These are phyloP conservation scores for Venturia nashicola DNA, from an alignment of 2,329 filamentous ascomycete species.

Conservation along the genomic window DNA sequence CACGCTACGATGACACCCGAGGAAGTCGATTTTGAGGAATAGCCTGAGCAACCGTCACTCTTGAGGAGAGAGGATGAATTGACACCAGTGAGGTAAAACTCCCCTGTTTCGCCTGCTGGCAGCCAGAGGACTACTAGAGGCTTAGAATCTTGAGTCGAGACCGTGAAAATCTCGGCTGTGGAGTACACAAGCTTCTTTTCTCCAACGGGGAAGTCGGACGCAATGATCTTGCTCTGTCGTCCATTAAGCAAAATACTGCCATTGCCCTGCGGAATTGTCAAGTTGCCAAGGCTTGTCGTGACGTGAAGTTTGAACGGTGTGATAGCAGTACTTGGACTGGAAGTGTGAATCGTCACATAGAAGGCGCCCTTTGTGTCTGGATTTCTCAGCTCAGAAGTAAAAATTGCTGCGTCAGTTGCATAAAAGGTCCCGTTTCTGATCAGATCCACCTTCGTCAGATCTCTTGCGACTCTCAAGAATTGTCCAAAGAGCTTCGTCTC, in stretches of 20 bases:
- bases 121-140: slow-evolving; percentile 28
- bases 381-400: slow-evolving; percentile 45
- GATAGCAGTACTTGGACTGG: slow-evolving; percentile 47
- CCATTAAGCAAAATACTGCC: slow-evolving; percentile 43
- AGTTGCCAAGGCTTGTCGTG: slow-evolving; percentile 38
- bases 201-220: slow-evolving; percentile 54
- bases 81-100: slow-evolving; percentile 27
- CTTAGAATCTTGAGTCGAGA: slow-evolving; percentile 25
- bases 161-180: slow-evolving; percentile 55
- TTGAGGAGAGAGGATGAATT: slow-evolving; percentile 8
- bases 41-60: slow-evolving; percentile 11
- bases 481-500: slow-evolving; percentile 66
- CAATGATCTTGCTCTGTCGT: slow-evolving; percentile 54
- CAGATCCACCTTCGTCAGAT: slow-evolving; percentile 43
- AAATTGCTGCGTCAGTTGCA: slow-evolving; percentile 39
- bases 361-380: slow-evolving; percentile 45
- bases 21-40: neutral
- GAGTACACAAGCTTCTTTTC: slow-evolving; percentile 49
- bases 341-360: slow-evolving; percentile 52
- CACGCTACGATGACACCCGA: slow-evolving; percentile 19
- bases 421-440: slow-evolving; percentile 35
- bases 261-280: slow-evolving; percentile 48
- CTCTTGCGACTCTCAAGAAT: slow-evolving; percentile 55
- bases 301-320: slow-evolving; percentile 53
- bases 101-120: slow-evolving; percentile 26